A percentile compares a stretch with the other conserved stretches of the same genome.
These are phyloP conservation scores for Tulasnella sp. DNA, from an alignment of 768 basidiomycete species.

Conservation along the genomic window DNA sequence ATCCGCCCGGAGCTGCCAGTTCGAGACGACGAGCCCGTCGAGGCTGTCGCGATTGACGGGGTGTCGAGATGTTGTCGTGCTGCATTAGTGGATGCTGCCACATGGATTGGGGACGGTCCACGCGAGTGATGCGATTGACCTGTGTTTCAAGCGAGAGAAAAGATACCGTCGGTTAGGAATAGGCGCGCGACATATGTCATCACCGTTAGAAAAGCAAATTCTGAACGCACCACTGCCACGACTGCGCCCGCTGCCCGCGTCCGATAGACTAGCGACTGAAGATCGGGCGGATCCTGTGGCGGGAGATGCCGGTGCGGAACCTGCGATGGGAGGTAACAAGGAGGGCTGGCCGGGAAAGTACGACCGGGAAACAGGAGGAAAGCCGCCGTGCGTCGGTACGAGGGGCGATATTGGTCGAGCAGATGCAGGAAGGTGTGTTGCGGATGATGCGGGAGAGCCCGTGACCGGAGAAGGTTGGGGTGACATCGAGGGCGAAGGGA, in stretches of 20 bases:
- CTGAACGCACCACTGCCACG: constrained; percentile 1
- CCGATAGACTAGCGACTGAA: background rate
- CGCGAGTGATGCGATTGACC: background rate
- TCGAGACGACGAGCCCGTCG: constrained; percentile 9
- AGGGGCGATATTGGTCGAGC: background rate
- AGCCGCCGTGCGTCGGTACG: background rate
- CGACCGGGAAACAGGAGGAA: background rate
- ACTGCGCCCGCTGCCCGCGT: background rate
- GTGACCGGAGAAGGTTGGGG: constrained; percentile 5
- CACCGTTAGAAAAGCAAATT: background rate
- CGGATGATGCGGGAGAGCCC: constrained; percentile 3
- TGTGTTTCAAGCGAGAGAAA: background rate
- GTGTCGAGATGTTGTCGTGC: background rate
- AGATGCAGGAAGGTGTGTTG: background rate
- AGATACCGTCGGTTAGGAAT: background rate
- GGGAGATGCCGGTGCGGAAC: constrained; percentile 5
- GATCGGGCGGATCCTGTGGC: background rate
- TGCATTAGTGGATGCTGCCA: background rate
- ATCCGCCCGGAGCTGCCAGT: constrained; percentile 14
- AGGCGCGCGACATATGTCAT: background rate
- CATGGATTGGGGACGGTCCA: constrained; percentile 7
- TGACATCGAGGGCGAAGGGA: constrained; percentile 20
- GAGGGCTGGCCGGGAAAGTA: background rate
- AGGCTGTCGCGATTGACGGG: constrained; percentile 9
- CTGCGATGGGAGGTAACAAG: constrained; percentile 6